Conservation (phyloP, 2,329 filamentous ascomycete species). For the Microdochium trichocladiopsis region DNA sequence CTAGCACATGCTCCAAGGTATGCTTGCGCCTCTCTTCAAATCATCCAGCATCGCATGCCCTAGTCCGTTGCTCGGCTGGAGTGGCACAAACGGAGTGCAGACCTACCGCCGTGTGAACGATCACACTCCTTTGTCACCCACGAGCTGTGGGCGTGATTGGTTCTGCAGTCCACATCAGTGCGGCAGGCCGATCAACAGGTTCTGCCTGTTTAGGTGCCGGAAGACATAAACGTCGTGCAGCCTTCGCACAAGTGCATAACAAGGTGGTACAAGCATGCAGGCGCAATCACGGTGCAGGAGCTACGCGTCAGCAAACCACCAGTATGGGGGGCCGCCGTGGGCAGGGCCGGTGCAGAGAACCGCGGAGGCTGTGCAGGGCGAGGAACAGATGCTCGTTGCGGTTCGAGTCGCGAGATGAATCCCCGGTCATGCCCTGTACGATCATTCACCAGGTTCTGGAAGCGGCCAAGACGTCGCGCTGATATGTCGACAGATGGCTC, state of each 20-base stretch:
- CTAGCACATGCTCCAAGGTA: too few species aligned
- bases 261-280: background rate
- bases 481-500: too few species aligned
- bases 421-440: too few species aligned
- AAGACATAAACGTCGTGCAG: background rate
- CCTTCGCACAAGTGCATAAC: background rate
- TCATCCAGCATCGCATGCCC: background rate
- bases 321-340: too few species aligned
- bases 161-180: background rate
- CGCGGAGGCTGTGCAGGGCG: too few species aligned
- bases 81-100: background rate
- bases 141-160: background rate
- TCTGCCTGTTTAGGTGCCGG: background rate
- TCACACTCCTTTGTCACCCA: background rate
- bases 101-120: background rate
- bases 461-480: too few species aligned
- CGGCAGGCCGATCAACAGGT: background rate
- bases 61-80: background rate
- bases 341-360: too few species aligned
- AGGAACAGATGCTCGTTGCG: too few species aligned
- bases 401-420: too few species aligned
- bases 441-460: too few species aligned
- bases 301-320: background rate
- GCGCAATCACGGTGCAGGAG: background rate
- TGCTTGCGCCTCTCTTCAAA: too few species aligned